phyloP scores from a whole-genome alignment of 306 rosid species.

The Vigna nakashimae region DNA sequence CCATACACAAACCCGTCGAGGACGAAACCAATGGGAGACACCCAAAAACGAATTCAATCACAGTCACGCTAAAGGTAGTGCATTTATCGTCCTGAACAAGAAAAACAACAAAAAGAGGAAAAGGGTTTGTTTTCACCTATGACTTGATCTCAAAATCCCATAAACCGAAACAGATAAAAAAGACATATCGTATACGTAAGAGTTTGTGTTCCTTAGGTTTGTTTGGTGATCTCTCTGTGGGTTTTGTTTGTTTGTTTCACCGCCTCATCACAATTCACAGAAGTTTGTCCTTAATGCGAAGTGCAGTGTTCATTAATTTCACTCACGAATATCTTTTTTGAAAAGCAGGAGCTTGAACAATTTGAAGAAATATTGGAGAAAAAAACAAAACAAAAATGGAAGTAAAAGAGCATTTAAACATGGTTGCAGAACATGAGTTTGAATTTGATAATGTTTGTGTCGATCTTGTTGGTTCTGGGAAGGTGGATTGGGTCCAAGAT shows the following conservation, averaged over 20 bases:
- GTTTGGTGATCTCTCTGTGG: too few relatives aligned
- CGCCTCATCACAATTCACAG: neutral
- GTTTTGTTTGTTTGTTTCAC: neutral
- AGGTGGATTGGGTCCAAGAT: conserved; percentile 53
- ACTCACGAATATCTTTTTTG: too few relatives aligned
- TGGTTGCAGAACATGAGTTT: conserved; percentile 52
- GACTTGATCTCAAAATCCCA: too few relatives aligned
- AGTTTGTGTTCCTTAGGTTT: too few relatives aligned
- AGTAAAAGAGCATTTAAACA: too few relatives aligned
- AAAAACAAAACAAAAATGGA: too few relatives aligned
- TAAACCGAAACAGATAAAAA: too few relatives aligned
- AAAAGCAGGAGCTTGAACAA: too few relatives aligned
- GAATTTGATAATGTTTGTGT: conserved; percentile 38
- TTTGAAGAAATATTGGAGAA: too few relatives aligned
- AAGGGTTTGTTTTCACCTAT: neutral
- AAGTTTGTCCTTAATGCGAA: too few relatives aligned
- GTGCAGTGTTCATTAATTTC: too few relatives aligned
- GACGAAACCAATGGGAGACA: neutral
- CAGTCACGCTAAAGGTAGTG: neutral
- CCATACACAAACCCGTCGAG: neutral
- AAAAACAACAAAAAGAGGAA: conserved; percentile 17
- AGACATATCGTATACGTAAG: too few relatives aligned
- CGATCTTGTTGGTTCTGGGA: conserved; percentile 52
- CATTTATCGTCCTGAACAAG: conserved; percentile 17
- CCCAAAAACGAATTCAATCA: neutral